Percentiles rank a stretch among this genome's conserved stretches.
phyloP scores from a whole-genome alignment of 2,329 filamentous ascomycete genomes.

The Colletotrichum sp. region DNA sequence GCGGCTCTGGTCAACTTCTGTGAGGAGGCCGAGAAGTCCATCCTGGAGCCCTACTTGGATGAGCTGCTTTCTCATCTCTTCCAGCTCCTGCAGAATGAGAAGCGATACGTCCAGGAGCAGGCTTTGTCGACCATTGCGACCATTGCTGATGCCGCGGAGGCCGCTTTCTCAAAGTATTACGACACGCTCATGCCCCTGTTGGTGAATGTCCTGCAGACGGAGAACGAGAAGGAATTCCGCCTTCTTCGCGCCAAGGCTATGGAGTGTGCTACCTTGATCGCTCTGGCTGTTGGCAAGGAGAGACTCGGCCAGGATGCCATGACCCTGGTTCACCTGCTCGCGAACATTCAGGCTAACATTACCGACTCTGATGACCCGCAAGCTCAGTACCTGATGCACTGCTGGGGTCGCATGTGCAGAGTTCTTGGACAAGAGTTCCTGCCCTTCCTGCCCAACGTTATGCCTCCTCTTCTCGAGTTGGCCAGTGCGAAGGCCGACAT shows the following conservation, averaged over 20 bases:
- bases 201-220: slow-evolving; percentile 85
- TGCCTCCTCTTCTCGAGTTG: slow-evolving; percentile 90
- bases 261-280: slow-evolving; percentile 97
- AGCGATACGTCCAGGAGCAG: slow-evolving; percentile 97
- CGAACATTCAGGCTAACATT: slow-evolving; percentile 84
- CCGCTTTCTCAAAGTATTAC: slow-evolving; percentile 94
- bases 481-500: slow-evolving; percentile 97
- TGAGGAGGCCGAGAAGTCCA: slow-evolving; percentile 92
- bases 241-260: slow-evolving; percentile 95
- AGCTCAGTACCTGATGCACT: slow-evolving; percentile 96
- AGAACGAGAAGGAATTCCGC: slow-evolving; percentile 92
- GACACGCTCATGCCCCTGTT: slow-evolving; percentile 94
- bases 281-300: slow-evolving; percentile 91
- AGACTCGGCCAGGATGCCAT: slow-evolving; percentile 88
- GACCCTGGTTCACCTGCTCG: slow-evolving; percentile 85
- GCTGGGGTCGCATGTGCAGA: slow-evolving; percentile 98
- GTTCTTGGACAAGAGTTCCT: slow-evolving; percentile 91
- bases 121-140: slow-evolving; percentile 97
- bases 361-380: slow-evolving; percentile 94
- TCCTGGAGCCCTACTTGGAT: slow-evolving; percentile 92
- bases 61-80: slow-evolving; percentile 85
- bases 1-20: slow-evolving; percentile 99
- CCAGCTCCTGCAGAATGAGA: slow-evolving; percentile 85
- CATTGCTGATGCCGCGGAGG: slow-evolving; percentile 97
- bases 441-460: slow-evolving; percentile 89